Percentiles rank a stretch among this genome's conserved stretches.
Evolutionary conservation across 805 yeast genomes (phyloP).

Genomic region (Cyberlindnera euphorbiiphila): DNA sequence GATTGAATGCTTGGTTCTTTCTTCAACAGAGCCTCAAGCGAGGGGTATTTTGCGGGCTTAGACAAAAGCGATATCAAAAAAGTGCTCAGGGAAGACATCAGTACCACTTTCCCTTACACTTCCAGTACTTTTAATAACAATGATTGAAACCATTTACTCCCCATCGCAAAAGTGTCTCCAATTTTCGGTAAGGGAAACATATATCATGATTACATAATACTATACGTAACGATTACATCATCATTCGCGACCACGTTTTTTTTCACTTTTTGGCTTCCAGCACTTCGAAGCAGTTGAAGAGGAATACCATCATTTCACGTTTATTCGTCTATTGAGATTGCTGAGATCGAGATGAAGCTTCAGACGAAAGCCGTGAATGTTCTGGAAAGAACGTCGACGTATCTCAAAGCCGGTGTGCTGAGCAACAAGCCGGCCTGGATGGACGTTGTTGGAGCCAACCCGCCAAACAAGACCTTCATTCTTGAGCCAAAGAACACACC

Average conservation of each 20-base stretch:
- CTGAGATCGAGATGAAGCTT: conserved; percentile 51
- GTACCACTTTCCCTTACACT: too few relatives aligned
- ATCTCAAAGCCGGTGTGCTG: conserved; percentile 66
- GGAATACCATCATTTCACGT: neutral
- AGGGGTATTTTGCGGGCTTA: conserved; percentile 2
- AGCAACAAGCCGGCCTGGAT: conserved; percentile 83
- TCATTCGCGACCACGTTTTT: conserved; percentile 3
- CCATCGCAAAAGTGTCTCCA: too few relatives aligned
- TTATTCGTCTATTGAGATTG: neutral
- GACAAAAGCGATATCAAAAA: neutral
- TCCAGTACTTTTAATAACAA: too few relatives aligned
- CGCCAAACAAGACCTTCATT: conserved; percentile 63
- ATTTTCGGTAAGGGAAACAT: conserved; percentile 2
- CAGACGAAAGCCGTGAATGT: conserved; percentile 74
- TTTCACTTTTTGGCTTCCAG: neutral
- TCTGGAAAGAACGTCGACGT: conserved; percentile 76
- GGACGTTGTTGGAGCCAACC: conserved; percentile 75
- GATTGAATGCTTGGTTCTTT: neutral
- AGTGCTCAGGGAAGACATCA: neutral
- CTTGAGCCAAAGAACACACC: conserved; percentile 23
- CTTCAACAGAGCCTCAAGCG: conserved; percentile 1
- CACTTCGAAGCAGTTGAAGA: neutral
- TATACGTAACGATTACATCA: neutral
- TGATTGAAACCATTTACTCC: too few relatives aligned
- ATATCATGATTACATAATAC: neutral